A percentile compares a stretch with the other conserved stretches of the same genome.
These are phyloP conservation scores for Mucor lusitanicus DNA, from an alignment of 371 early-diverging fungal genomes.

Conservation along the genomic window DNA sequence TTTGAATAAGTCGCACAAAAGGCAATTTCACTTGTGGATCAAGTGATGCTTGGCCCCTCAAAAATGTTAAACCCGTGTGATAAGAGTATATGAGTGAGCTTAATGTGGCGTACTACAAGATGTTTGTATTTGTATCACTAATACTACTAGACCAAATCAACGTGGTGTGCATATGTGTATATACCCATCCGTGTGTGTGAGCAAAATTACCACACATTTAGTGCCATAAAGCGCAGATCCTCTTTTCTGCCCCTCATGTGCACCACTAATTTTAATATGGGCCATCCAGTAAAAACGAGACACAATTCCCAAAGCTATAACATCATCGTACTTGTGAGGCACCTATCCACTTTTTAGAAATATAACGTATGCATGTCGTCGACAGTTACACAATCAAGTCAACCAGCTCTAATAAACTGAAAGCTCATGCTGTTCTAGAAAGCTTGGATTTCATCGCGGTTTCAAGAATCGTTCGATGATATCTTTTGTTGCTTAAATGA, in stretches of 20 bases:
- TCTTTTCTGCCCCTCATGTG: background rate
- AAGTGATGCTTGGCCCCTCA: background rate
- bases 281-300: background rate
- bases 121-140: background rate
- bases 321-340: background rate
- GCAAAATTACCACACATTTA: background rate
- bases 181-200: background rate
- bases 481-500: no score
- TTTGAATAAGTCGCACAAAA: background rate
- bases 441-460: no score
- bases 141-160: background rate
- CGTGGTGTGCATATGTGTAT: background rate
- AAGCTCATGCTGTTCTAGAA: background rate
- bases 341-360: background rate
- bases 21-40: background rate
- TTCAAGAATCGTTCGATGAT: no score
- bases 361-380: background rate
- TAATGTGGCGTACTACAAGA: slow-evolving; percentile 1
- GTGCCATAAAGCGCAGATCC: background rate
- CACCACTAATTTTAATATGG: background rate
- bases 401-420: background rate
- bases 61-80: background rate
- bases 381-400: background rate
- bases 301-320: background rate
- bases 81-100: background rate